phyloP scores from a whole-genome alignment of 2,329 filamentous ascomycete species.

The Penicillium sp. region DNA sequence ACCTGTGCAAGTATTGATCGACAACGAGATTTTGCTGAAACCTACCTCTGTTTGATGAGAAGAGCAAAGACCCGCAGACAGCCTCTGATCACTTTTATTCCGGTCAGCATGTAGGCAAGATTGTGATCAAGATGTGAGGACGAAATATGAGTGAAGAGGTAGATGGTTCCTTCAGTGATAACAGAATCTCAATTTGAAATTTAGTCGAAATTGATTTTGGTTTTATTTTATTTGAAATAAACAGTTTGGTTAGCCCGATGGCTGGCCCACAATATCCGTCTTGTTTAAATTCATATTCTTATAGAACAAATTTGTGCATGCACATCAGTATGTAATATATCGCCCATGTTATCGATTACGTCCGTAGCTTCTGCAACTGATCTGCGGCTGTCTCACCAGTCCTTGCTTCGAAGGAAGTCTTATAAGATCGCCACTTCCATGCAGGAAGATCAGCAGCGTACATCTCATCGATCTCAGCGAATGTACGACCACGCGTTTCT shows the following conservation, averaged over 20 bases:
- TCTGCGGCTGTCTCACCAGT: constrained; percentile 8
- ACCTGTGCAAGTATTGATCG: neutral
- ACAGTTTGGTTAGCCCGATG: no score
- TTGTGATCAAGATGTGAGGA: neutral
- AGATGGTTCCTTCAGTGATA: neutral
- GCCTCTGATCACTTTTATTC: neutral
- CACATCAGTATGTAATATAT: no score
- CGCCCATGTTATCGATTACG: neutral
- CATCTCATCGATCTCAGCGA: constrained; percentile 41
- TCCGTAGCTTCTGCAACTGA: neutral
- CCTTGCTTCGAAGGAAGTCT: constrained; percentile 26
- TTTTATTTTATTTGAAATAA: no score
- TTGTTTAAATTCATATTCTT: no score
- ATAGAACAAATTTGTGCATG: no score
- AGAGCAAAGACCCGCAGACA: neutral
- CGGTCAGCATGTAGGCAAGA: neutral
- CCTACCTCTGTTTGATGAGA: neutral
- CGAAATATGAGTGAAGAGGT: neutral
- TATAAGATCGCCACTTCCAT: constrained; percentile 38
- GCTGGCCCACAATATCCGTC: no score
- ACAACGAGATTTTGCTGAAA: neutral
- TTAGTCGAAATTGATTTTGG: no score
- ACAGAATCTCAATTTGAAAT: no score
- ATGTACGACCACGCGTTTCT: constrained; percentile 36
- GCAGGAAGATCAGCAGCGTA: constrained; percentile 36